phyloP scores from a whole-genome alignment of 164 flowering plant species.

The Dillenia turbinata region DNA sequence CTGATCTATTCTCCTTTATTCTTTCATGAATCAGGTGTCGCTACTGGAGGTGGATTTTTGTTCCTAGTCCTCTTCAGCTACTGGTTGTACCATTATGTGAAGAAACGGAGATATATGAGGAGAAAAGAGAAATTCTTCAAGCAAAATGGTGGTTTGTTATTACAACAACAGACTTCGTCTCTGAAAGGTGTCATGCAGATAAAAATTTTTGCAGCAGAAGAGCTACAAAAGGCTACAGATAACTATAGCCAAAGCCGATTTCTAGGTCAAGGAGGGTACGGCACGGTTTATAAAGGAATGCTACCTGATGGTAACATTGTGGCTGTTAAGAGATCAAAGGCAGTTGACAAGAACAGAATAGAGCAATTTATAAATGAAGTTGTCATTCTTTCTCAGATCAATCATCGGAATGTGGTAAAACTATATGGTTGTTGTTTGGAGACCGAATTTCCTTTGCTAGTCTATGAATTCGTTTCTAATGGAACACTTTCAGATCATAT shows the following conservation, averaged over 20 bases:
- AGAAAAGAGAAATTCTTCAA: conserved; percentile 1
- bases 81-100: too few species aligned
- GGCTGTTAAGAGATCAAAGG: conserved; percentile 1
- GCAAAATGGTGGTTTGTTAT: conserved; percentile 4
- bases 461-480: neutral
- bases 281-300: neutral
- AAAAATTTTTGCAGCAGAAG: too few species aligned
- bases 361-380: neutral
- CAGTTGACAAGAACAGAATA: neutral
- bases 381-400: too few species aligned
- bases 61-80: too few species aligned
- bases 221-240: too few species aligned
- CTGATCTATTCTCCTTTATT: too few species aligned
- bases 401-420: neutral
- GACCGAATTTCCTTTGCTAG: neutral
- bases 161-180: conserved; percentile 2
- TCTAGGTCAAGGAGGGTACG: too few species aligned
- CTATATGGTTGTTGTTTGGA: too few species aligned
- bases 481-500: neutral
- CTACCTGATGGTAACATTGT: neutral
- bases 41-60: too few species aligned
- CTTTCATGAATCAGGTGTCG: too few species aligned
- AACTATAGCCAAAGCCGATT: too few species aligned
- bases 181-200: neutral
- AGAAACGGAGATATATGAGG: neutral